Conservation (phyloP, 768 basidiomycete genomes). For the Suillus hirtellus region DNA sequence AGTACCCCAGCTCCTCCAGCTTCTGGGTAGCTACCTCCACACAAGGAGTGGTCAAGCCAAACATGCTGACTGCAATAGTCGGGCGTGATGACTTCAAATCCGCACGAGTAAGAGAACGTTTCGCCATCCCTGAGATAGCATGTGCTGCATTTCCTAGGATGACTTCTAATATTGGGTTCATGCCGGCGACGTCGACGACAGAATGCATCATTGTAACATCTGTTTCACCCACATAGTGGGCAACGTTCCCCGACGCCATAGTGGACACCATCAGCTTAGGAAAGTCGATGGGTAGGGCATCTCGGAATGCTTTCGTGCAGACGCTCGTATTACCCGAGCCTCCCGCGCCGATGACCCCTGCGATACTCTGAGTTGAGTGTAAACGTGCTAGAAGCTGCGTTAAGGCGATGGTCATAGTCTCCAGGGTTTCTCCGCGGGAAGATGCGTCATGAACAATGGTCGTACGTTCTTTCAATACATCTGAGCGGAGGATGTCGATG, state of each 20-base stretch:
- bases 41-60: slow-evolving; percentile 28
- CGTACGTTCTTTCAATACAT: slow-evolving; percentile 19
- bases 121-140: slow-evolving; percentile 30
- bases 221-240: slow-evolving; percentile 32
- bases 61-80: slow-evolving; percentile 28
- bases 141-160: slow-evolving; percentile 29
- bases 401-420: slow-evolving; percentile 23
- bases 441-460: slow-evolving; percentile 4
- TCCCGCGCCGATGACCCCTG: slow-evolving; percentile 24
- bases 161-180: slow-evolving; percentile 26
- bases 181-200: slow-evolving; percentile 30
- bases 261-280: slow-evolving; percentile 33
- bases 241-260: slow-evolving; percentile 29
- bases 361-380: slow-evolving; percentile 13
- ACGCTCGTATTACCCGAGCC: slow-evolving; percentile 30
- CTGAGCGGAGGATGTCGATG: slow-evolving; percentile 25
- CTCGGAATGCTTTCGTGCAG: slow-evolving; percentile 24
- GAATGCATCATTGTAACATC: slow-evolving; percentile 35
- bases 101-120: slow-evolving; percentile 8
- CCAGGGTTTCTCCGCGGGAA: slow-evolving; percentile 16
- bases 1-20: slow-evolving; percentile 27
- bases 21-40: slow-evolving; percentile 20
- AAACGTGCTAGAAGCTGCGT: slow-evolving; percentile 20
- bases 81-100: slow-evolving; percentile 5
- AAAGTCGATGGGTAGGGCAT: slow-evolving; percentile 29